A percentile compares a stretch with the other conserved stretches of the same genome.
phyloP scores from a whole-genome alignment of 352 stramenopile genomes.

The Phytophthora idaei region DNA sequence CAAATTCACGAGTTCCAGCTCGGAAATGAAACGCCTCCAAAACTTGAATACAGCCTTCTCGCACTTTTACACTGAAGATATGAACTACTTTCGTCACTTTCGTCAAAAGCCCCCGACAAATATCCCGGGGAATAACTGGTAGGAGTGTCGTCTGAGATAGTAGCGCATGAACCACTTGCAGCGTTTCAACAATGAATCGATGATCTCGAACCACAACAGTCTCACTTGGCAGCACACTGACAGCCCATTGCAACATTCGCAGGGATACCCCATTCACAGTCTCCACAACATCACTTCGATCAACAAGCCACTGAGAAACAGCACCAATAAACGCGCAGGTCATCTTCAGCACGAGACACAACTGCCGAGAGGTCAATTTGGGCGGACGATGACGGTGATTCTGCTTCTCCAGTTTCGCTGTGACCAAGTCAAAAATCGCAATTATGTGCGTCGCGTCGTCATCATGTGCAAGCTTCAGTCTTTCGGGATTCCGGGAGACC shows the following conservation, averaged over 20 bases:
- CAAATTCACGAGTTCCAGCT: constrained; percentile 13
- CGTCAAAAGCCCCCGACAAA: constrained; percentile 16
- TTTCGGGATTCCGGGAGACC: constrained; percentile 22
- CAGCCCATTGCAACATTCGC: constrained; percentile 31
- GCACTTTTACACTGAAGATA: constrained; percentile 29
- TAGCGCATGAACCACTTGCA: constrained; percentile 30
- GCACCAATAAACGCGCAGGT: constrained; percentile 25
- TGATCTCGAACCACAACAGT: constrained; percentile 19
- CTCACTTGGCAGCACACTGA: constrained; percentile 22
- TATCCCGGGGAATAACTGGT: constrained; percentile 20
- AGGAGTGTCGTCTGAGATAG: constrained; percentile 18
- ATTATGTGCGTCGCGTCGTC: constrained; percentile 8
- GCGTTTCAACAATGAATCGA: constrained; percentile 20
- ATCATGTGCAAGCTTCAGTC: constrained; percentile 9
- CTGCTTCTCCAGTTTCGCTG: constrained; percentile 30
- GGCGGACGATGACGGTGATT: constrained; percentile 18
- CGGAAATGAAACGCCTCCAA: constrained; percentile 27
- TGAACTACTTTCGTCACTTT: constrained; percentile 6
- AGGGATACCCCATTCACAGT: constrained; percentile 18
- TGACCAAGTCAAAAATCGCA: constrained; percentile 30
- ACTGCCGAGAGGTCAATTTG: constrained; percentile 30
- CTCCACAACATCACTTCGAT: constrained; percentile 11
- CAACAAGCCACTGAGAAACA: constrained; percentile 11
- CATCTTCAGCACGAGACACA: constrained; percentile 45
- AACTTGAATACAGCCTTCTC: constrained; percentile 29